Conservation (phyloP, 2,329 filamentous ascomycete species). For the Trichoderma arundinaceum region DNA sequence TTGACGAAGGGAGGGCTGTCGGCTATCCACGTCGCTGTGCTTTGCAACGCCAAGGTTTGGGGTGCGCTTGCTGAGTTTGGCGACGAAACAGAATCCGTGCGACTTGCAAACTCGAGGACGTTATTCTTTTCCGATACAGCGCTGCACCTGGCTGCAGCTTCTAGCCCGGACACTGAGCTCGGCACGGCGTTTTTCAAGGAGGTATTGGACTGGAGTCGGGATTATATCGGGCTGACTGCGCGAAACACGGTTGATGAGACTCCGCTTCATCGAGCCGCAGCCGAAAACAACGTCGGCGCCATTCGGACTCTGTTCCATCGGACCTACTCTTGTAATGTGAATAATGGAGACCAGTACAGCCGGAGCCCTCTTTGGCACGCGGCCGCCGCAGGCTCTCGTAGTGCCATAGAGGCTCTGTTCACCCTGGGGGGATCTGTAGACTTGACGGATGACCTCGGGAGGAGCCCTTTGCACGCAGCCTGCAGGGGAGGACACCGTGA, state of each 20-base stretch:
- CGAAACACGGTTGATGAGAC: constrained; percentile 27
- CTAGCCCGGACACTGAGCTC: background rate
- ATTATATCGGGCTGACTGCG: background rate
- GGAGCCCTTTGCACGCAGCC: constrained; percentile 26
- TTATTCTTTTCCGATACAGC: constrained; percentile 2
- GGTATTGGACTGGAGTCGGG: background rate
- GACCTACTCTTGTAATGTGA: background rate
- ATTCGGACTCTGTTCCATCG: constrained; percentile 4
- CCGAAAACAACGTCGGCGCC: constrained; percentile 1
- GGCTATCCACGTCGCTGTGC: constrained; percentile 7
- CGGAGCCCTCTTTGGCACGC: constrained; percentile 27
- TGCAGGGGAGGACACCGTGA: constrained; percentile 23
- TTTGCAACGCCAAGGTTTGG: constrained; percentile 26
- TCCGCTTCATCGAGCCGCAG: constrained; percentile 27
- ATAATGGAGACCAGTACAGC: constrained; percentile 15
- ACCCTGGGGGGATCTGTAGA: background rate
- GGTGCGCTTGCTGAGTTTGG: background rate
- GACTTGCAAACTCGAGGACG: constrained; percentile 2
- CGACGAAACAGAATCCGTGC: background rate
- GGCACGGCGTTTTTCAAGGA: constrained; percentile 10
- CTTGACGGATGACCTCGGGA: constrained; percentile 20
- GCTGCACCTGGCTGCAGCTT: constrained; percentile 26
- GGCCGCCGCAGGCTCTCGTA: constrained; percentile 17
- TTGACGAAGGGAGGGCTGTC: constrained; percentile 9
- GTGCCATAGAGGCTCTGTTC: background rate